These are phyloP conservation scores for Peronospora tabacina DNA, from an alignment of 352 stramenopile species.

Conservation along the genomic window DNA sequence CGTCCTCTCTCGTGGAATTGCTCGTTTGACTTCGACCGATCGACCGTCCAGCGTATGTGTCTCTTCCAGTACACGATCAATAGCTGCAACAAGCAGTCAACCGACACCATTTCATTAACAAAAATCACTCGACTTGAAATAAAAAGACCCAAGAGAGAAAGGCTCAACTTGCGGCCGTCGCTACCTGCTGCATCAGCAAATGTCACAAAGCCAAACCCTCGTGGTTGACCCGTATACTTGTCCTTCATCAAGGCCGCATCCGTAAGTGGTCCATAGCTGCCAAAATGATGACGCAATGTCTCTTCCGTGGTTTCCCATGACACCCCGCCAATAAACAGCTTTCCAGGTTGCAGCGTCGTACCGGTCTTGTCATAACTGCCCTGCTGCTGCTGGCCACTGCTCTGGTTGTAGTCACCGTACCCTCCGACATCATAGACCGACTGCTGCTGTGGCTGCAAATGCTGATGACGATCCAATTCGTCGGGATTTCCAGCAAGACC, in stretches of 20 bases:
- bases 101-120: background rate
- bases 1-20: constrained; percentile 83
- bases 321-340: constrained; percentile 89
- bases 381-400: constrained; percentile 38
- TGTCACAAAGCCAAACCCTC: constrained; percentile 91
- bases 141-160: background rate
- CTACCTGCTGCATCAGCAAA: constrained; percentile 86
- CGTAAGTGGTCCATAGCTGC: constrained; percentile 81
- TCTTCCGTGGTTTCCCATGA: constrained; percentile 92
- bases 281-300: constrained; percentile 80
- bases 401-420: constrained; percentile 30
- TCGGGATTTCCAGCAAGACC: constrained; percentile 57
- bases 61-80: constrained; percentile 78
- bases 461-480: constrained; percentile 25
- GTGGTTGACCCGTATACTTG: constrained; percentile 88
- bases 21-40: constrained; percentile 89
- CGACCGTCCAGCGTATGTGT: constrained; percentile 87
- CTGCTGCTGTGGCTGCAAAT: constrained; percentile 23
- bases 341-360: constrained; percentile 43
- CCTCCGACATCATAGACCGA: constrained; percentile 12
- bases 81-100: constrained; percentile 31
- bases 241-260: constrained; percentile 90
- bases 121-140: no score
- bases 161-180: constrained; percentile 4
- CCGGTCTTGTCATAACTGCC: constrained; percentile 28